Base-by-base conservation (phyloP, 176 grass and related monocot species). In the Hsuehochloa calcarea region DNA sequence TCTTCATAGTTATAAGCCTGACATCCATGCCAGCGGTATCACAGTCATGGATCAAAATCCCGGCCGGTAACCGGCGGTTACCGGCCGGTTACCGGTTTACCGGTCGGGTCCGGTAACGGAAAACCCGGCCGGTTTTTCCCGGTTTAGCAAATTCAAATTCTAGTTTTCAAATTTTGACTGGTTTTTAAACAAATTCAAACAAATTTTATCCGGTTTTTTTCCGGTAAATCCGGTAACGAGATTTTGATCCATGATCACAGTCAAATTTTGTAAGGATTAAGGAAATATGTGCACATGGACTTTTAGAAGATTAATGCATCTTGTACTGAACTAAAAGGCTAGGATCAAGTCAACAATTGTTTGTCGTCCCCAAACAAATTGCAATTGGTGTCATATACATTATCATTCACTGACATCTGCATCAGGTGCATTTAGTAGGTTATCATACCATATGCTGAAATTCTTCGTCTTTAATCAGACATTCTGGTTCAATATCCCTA, bases 361-460 rank as follows among this genome's bases (percentile, higher is more conserved):
- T 58, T 46, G 64, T 75, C 16, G 1, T 45, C n/a, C 50, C 10
- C 61, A 65, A 47, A 75, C 38, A 23, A 47, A 68, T 77, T 44
- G 7, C 64, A 62, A 83, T 31, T 40, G 52, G 43, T 80, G 68
- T 46, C 68, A 29, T 31, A 49, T 59, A 9, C 19, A 69, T 25
- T 85, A 61, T 47, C 71, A 66, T 43, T 76, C 47, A 44, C 52
- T 64, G 25, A 63, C 34, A 90, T 51, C 25, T 70, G 15, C 78
- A 65, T 16, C 17, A 77, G 40, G 25, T 65, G 35, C 26, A 67
- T 76, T 19, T 63, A 63, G 38, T 62, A 77, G 62, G n/a, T 74
- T 69, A 69, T n/a, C 19, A 51, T 50, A 75, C 15, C 44, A 43
- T 19, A 75, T 52, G 1, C 0, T 68, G 68, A 23, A 8, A 75